Base-by-base conservation (phyloP, 2,329 filamentous ascomycete genomes). In the Dryadomyces sulphureus region DNA sequence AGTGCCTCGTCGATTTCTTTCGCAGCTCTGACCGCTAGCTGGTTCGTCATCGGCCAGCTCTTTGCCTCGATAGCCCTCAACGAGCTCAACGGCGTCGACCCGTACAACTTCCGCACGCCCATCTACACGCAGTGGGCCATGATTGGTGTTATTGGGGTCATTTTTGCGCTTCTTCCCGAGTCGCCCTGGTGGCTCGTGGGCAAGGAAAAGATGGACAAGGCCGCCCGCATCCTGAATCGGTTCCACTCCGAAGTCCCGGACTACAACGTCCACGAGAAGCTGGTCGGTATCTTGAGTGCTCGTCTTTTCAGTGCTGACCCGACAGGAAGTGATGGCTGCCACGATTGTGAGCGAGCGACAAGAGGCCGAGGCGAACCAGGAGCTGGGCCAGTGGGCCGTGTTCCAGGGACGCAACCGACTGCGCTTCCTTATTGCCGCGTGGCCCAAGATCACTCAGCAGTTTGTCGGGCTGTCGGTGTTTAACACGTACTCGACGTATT, bases 101-200 rank as follows among this genome's bases (percentile, higher is more conserved):
- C 63, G 0, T 55, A 56, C 24, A 52, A 66, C 35, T 67, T 59
- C 46, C 54, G 55, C 4, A 59, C 58, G 5, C 57, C 64, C 2
- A 65, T 67, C 41, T 65, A 65, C 47, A 64, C 38, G 1, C 38
- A 68, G 57, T 67, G 65, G 65, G 60, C 61, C 9, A 64, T 65
- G 60, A 54, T 68, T 35, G 64, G 62, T 1, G 24, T 57, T 12
- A 65, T 63, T 49, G 48, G 48, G 1, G 45, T 61, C 24, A 62
- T 66, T 25, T 65, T 62, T 47, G 22, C 57, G 5, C 34, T 63
- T 16, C 47, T 66, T 7, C 62, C 62, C 9, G 62, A 63, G 48
- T 60, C 60, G 1, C 64, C 65, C 1, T 63, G 60, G 57, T 66
- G 61, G 60, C 56, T 62, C 3, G 56, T 54, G 7, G 56, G 54